These are phyloP conservation scores for Penicillium occitanis DNA, from an alignment of 2,329 filamentous ascomycete genomes.

Conservation along the genomic window DNA sequence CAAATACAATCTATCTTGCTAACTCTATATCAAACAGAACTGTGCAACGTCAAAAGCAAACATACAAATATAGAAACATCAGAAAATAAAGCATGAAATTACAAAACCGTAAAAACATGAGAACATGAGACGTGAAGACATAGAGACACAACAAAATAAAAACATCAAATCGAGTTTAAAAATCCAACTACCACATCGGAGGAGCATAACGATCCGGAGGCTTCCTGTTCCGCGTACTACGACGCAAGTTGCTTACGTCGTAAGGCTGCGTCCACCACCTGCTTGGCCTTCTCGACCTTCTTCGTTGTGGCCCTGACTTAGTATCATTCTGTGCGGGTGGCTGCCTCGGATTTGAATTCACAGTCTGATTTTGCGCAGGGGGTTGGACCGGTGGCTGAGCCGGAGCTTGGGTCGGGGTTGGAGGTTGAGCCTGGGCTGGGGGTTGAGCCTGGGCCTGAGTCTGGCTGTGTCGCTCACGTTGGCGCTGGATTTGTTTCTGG, in stretches of 20 bases:
- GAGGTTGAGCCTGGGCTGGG: neutral
- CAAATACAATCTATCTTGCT: neutral
- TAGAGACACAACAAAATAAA: neutral
- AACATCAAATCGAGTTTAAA: neutral
- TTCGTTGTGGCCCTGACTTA: neutral
- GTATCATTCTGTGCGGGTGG: neutral
- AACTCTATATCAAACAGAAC: neutral
- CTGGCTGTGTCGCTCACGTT: neutral
- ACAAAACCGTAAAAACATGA: neutral
- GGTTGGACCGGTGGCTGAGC: neutral
- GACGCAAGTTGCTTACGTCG: neutral
- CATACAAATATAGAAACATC: neutral
- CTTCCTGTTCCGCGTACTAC: slow-evolving; percentile 7
- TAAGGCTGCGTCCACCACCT: neutral
- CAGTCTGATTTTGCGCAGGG: neutral
- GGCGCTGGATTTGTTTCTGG: neutral
- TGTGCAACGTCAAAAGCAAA: neutral
- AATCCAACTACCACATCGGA: neutral
- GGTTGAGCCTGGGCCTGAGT: neutral
- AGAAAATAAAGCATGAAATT: neutral
- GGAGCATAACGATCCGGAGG: slow-evolving; percentile 7
- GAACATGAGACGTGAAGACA: neutral
- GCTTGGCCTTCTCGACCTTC: neutral
- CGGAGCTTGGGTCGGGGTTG: neutral
- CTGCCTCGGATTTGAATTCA: neutral